Evolutionary conservation across 129 eudicot species (phyloP), one percentile per base, ranked within the genome.

Genomic region (Lonicera japonica): DNA sequence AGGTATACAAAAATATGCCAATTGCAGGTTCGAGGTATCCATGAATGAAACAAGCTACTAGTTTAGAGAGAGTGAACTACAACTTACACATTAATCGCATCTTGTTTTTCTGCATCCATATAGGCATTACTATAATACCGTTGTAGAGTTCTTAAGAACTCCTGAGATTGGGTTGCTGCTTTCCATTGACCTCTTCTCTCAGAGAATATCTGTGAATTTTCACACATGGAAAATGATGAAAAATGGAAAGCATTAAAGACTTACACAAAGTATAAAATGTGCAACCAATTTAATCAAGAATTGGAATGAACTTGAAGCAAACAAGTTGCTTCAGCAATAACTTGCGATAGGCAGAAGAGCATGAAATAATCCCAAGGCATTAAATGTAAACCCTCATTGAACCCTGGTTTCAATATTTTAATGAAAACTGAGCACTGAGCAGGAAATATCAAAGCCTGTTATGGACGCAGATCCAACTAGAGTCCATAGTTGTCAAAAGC

Each of bases 61-160:
- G 41, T 57, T 50, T 66, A 21, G 53, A 24, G 19, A 16, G 38
- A 47, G 24, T 23, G 16, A 15, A 1, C 12, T 63, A 59, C 51
- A 62, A 74, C 99, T 82, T 70, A 88, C 99, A 94, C 84, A 64
- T 94, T 94, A 48, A 94, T 94, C 66, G 96, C 95, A 71, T 94
- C 99, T 69, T 94, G 99, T 70, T 94, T 94, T 69, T 86, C 90
- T 9, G 92, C 89, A 88, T 94, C 99, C 99, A 94, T 82, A 80
- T 94, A 94, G 16, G 95, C 96, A 66, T 88, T 94, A 62, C 95
- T 94, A 46, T 88, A 94, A 70, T 85, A 94, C 25, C 99, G 95
- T 51, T 94, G 99, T 43, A 94, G 75, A 65, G 92, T 94, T 82
- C 95, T 85, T 54, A 94, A 72, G 23, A 94, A 75, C 65, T 94